phyloP scores from a whole-genome alignment of 805 yeast genomes.

The Candida quercuum region DNA sequence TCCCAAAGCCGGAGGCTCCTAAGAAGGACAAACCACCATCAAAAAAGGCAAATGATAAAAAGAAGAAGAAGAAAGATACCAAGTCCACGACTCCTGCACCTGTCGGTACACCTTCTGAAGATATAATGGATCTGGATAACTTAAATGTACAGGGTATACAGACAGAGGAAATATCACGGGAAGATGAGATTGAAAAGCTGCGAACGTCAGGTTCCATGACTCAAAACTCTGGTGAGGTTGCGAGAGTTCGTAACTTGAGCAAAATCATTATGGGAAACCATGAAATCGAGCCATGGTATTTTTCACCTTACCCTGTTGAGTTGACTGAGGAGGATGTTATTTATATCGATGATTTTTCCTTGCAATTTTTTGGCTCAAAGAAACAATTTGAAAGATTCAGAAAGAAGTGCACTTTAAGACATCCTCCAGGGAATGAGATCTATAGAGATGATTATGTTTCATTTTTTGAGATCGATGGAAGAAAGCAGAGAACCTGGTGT shows the following conservation, averaged over 20 bases:
- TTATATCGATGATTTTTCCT: constrained; percentile 86
- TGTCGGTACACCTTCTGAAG: constrained; percentile 31
- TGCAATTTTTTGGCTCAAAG: constrained; percentile 81
- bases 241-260: constrained; percentile 80
- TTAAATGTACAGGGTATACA: constrained; percentile 78
- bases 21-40: constrained; percentile 33
- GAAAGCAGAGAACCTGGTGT: constrained; percentile 96
- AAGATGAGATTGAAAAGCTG: constrained; percentile 87
- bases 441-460: constrained; percentile 90
- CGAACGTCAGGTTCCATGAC: constrained; percentile 98
- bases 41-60: constrained; percentile 25
- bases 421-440: constrained; percentile 98
- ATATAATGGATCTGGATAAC: constrained; percentile 79
- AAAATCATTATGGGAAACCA: constrained; percentile 81
- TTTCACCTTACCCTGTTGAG: constrained; percentile 94
- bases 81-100: constrained; percentile 19
- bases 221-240: constrained; percentile 79
- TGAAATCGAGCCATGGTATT: constrained; percentile 98
- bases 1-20: constrained; percentile 56
- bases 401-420: constrained; percentile 79
- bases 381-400: constrained; percentile 93
- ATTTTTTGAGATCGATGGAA: constrained; percentile 95
- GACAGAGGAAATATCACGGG: constrained; percentile 71
- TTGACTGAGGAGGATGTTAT: constrained; percentile 87
- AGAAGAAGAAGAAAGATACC: constrained; percentile 10